Evolutionary conservation across 129 eudicot genomes (phyloP), one percentile per base, ranked within the genome.

Genomic region (Centaurea solstitialis): DNA sequence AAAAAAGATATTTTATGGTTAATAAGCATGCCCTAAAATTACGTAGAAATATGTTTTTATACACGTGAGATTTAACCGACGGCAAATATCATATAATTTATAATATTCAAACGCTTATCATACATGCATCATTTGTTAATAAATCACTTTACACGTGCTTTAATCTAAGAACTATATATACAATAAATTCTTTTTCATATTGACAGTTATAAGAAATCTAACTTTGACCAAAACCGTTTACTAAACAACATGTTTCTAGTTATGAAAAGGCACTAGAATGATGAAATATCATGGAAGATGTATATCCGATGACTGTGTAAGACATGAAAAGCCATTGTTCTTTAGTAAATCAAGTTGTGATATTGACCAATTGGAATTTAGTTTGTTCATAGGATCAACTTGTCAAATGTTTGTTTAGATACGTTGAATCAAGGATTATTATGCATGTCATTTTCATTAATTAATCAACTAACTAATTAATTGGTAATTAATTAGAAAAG

Each of bases 401-500:
- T 62, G 72, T 43, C 39, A 13, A 65, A 23, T 13, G 68, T 33
- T 35, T 53, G 26, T 67, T 39, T 38, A 70, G 73, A 72, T 83
- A 30, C 86, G 45, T 70, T 72, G 86, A 61, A 83, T 26, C 82
- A 30, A 77, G 79, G 79, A 64, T 83, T 83, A 71, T 77, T 83
- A 71, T 77, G 78, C 86, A 71, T 77, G 82, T 77, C 86, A 7
- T 66, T 77, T 26, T 83, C 82, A 71, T 41, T 64, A 7, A 64
- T 64, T 83, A 43, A 61, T 37, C 35, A 71, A 72, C 67, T 70
- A 77, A 1, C 47, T 62, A 68, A 70, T 30, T 26, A 71, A 71
- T 5, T 4, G 37, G 37, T 33, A 33, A 53, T 24, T 59, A 76
- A 4, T 17, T 24, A 24, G 24, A 57, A 41, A 74, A 70, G 4